Evolutionary conservation across 441 rosid species (phyloP).

Genomic region (Corymbia calophylla): DNA sequence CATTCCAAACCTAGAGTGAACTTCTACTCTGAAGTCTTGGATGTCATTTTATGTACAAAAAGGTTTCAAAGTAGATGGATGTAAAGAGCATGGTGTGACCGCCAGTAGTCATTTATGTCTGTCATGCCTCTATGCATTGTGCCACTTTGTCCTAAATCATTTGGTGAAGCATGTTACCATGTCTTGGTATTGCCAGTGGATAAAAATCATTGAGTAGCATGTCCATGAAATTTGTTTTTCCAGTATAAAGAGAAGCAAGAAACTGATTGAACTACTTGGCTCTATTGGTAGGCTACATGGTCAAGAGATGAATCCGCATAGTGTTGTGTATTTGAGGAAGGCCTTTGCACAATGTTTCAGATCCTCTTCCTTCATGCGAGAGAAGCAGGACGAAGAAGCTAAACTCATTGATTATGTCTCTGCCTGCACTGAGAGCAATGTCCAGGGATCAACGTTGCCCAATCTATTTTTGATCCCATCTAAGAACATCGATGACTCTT

Average conservation of each 20-base stretch:
- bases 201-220: background rate
- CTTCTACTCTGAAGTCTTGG: background rate
- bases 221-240: background rate
- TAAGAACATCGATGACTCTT: conserved; percentile 38
- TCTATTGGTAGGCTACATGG: conserved; percentile 48
- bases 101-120: background rate
- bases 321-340: conserved; percentile 26
- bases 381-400: conserved; percentile 16
- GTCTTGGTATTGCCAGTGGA: background rate
- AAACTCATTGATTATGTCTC: background rate
- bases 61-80: background rate
- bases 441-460: conserved; percentile 16
- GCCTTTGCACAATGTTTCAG: conserved; percentile 39
- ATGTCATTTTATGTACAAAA: background rate
- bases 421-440: conserved; percentile 1
- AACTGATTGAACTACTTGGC: background rate
- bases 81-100: background rate
- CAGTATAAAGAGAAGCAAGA: background rate
- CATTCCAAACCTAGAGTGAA: background rate
- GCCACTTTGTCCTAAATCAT: background rate
- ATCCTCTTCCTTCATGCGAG: conserved; percentile 42
- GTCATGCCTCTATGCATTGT: background rate
- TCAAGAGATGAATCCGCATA: conserved; percentile 34
- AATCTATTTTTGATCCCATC: conserved; percentile 43
- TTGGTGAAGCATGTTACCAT: background rate